Evolutionary conservation across 179 eudicot genomes (phyloP).

Genomic region (Heliamphora pulchella): DNA sequence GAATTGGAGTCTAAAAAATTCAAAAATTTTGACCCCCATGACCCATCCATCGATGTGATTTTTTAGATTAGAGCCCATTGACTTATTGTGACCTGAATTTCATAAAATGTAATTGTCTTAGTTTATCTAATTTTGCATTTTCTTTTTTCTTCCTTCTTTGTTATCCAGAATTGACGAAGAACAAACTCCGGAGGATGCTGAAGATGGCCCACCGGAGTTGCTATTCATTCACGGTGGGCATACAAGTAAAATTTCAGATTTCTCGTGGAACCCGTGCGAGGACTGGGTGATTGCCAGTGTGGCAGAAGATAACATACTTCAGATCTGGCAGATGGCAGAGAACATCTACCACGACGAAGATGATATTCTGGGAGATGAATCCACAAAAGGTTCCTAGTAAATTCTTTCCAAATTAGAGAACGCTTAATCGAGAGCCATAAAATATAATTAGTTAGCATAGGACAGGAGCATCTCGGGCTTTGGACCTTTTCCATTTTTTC

Average conservation of each 20-base stretch:
- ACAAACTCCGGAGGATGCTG: conserved; percentile 82
- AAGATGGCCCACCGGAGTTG: conserved; percentile 87
- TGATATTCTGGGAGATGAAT: conserved; percentile 59
- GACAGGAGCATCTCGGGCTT: conserved; percentile 1
- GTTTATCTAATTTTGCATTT: background rate
- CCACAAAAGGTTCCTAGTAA: conserved; percentile 23
- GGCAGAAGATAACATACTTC: conserved; percentile 88
- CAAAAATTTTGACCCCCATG: too few species aligned
- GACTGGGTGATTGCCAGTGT: conserved; percentile 92
- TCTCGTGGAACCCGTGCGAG: conserved; percentile 91
- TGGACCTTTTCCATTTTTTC: background rate
- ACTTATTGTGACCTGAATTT: too few species aligned
- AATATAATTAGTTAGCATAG: background rate
- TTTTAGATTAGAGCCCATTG: too few species aligned
- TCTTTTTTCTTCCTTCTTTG: background rate
- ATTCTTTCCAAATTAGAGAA: conserved; percentile 5
- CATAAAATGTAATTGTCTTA: too few species aligned
- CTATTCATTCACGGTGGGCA: conserved; percentile 90
- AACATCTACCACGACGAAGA: conserved; percentile 86
- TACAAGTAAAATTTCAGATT: conserved; percentile 86
- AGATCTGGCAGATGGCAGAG: conserved; percentile 97
- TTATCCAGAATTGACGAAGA: conserved; percentile 58
- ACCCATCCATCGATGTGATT: too few species aligned
- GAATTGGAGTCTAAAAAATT: too few species aligned
- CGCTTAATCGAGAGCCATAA: background rate